These are phyloP conservation scores for Plasmodium gonderi DNA, from an alignment of 169 alveolate genomes.

Conservation along the genomic window DNA sequence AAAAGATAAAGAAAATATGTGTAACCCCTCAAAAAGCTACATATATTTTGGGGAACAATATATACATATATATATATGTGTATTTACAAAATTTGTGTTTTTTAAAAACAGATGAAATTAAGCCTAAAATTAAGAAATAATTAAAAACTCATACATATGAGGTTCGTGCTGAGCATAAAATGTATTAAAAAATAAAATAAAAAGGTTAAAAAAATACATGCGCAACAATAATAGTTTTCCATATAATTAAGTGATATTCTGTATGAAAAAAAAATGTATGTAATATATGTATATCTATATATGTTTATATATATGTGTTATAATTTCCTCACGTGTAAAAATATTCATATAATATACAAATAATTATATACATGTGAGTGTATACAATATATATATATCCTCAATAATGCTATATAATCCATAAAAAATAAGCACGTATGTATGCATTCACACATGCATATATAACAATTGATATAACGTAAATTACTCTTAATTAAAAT, in stretches of 20 bases:
- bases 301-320: no score
- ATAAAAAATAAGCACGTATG: neutral
- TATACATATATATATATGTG: neutral
- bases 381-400: neutral
- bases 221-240: neutral
- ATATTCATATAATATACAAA: no score
- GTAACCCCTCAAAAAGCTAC: neutral
- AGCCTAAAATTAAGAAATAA: neutral
- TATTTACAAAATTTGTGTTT: neutral
- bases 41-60: neutral
- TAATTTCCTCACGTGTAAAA: no score
- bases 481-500: neutral
- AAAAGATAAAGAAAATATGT: neutral
- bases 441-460: constrained; percentile 2
- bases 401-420: no score
- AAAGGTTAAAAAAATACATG: neutral
- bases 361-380: neutral
- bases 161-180: neutral
- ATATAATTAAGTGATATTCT: neutral
- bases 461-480: neutral
- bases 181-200: neutral
- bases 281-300: neutral
- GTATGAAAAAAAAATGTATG: neutral
- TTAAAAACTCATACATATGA: neutral
- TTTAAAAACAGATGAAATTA: neutral